Percentiles rank a stretch among this genome's conserved stretches.
Evolutionary conservation across 768 basidiomycete species (phyloP).

Genomic region (Mycena indigotica): DNA sequence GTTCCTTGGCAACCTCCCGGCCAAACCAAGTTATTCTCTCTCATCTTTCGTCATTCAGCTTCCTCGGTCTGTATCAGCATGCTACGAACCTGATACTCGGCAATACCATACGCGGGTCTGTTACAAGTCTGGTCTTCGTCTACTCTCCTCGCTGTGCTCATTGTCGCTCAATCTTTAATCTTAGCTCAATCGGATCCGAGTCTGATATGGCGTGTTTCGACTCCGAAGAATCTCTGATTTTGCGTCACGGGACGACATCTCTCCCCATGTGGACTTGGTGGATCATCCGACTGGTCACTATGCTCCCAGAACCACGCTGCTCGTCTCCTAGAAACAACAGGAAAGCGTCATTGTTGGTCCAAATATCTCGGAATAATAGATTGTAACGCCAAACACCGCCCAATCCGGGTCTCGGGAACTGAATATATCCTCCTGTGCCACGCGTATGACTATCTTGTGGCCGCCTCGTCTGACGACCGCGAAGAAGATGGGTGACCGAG

Average conservation of each 20-base stretch:
- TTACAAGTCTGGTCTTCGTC: no score
- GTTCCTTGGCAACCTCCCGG: no score
- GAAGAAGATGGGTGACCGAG: background rate
- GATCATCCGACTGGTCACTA: background rate
- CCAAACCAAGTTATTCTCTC: no score
- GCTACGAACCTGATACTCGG: no score
- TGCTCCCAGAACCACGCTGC: background rate
- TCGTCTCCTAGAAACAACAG: background rate
- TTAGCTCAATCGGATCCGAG: no score
- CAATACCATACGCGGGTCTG: no score
- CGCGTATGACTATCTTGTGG: background rate
- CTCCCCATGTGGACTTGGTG: background rate
- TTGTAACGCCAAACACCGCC: background rate
- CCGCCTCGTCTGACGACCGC: background rate
- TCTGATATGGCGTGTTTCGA: no score
- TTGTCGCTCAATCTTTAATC: no score
- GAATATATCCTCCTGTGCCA: background rate
- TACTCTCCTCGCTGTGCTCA: no score
- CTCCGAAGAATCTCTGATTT: no score
- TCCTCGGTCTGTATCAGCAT: no score
- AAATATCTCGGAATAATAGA: background rate
- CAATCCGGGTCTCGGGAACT: background rate
- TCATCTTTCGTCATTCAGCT: no score
- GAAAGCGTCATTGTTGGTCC: background rate
- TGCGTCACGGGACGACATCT: background rate